These are phyloP conservation scores for Hypoxylon sp. DNA, from an alignment of 2,329 filamentous ascomycete species.

Conservation along the genomic window DNA sequence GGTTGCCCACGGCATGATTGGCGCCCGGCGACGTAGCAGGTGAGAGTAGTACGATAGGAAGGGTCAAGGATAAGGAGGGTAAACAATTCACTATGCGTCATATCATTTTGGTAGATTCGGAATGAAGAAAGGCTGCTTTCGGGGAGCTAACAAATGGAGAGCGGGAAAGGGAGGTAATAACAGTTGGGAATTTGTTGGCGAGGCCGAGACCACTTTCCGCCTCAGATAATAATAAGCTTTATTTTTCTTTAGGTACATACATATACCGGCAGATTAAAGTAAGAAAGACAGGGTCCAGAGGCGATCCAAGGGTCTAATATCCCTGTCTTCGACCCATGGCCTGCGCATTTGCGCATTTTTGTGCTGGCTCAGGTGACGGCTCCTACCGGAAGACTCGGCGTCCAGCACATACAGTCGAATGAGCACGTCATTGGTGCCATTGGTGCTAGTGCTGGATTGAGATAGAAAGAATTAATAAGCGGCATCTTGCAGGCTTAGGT, in stretches of 20 bases:
- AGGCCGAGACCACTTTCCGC: constrained; percentile 24
- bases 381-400: constrained; percentile 38
- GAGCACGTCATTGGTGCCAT: constrained; percentile 22
- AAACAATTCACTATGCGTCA: constrained; percentile 23
- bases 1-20: constrained; percentile 48
- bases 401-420: constrained; percentile 26
- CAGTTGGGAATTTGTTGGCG: background rate
- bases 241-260: constrained; percentile 7
- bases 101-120: constrained; percentile 30
- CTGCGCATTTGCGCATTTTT: constrained; percentile 14
- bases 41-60: background rate
- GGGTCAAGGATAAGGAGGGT: constrained; percentile 5
- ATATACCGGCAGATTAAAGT: constrained; percentile 16
- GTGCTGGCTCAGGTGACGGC: constrained; percentile 32
- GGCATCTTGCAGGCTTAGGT: constrained; percentile 15
- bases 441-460: constrained; percentile 2
- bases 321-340: constrained; percentile 7
- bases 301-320: constrained; percentile 26
- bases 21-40: background rate
- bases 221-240: constrained; percentile 28
- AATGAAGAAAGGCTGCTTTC: constrained; percentile 11
- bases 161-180: constrained; percentile 4
- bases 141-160: constrained; percentile 14
- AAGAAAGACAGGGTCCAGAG: constrained; percentile 26
- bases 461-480: constrained; percentile 28